Evolutionary conservation across 116 monocot genomes (phyloP).

Genomic region (Cymodocea nodosa): DNA sequence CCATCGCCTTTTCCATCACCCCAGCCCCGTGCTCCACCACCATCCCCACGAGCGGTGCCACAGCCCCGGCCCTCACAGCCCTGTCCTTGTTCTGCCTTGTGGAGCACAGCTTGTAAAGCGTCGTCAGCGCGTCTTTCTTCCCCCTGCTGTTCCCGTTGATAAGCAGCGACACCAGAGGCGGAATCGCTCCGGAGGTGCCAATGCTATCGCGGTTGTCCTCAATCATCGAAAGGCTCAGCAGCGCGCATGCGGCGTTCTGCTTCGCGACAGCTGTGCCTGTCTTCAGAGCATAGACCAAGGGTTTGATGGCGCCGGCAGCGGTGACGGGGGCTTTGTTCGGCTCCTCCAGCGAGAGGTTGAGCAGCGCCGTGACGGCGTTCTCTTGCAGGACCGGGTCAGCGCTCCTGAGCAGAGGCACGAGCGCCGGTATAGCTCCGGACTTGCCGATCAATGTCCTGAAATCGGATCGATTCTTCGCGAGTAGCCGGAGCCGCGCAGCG

Average conservation of each 20-base stretch:
- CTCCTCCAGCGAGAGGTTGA: slow-evolving; percentile 83
- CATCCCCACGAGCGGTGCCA: slow-evolving; percentile 45
- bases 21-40: slow-evolving; percentile 54
- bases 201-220: slow-evolving; percentile 69
- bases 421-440: slow-evolving; percentile 47
- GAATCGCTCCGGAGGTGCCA: slow-evolving; percentile 74
- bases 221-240: slow-evolving; percentile 76
- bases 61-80: slow-evolving; percentile 69
- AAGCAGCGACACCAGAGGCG: slow-evolving; percentile 65
- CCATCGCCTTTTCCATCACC: slow-evolving; percentile 77
- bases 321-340: slow-evolving; percentile 53
- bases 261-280: slow-evolving; percentile 70
- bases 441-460: slow-evolving; percentile 60
- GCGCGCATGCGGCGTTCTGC: slow-evolving; percentile 91
- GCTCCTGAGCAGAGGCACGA: slow-evolving; percentile 59
- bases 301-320: slow-evolving; percentile 64
- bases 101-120: slow-evolving; percentile 78
- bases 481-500: slow-evolving; percentile 40
- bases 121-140: slow-evolving; percentile 91
- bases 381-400: slow-evolving; percentile 70
- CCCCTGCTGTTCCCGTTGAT: slow-evolving; percentile 54
- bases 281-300: slow-evolving; percentile 63
- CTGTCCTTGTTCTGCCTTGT: slow-evolving; percentile 78
- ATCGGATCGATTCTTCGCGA: slow-evolving; percentile 86
- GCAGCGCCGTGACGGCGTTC: slow-evolving; percentile 80